Conservation (phyloP, 805 yeast species). For the Candida pseudofarinosa region DNA sequence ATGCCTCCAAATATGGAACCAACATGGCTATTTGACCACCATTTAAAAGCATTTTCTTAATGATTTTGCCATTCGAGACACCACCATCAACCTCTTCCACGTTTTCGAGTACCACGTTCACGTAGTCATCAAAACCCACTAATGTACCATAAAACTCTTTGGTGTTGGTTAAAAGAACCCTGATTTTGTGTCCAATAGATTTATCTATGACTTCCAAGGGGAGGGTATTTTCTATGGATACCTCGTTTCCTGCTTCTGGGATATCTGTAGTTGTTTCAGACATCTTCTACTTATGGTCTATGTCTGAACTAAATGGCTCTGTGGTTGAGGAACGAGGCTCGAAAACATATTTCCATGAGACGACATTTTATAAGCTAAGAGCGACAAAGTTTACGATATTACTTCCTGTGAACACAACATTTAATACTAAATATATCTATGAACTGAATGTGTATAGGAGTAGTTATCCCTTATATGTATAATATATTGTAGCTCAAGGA, state of each 20-base stretch:
- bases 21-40: constrained; percentile 73
- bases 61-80: constrained; percentile 40
- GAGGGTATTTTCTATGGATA: constrained; percentile 26
- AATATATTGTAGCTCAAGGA: too few relatives aligned
- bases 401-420: neutral
- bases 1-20: constrained; percentile 11
- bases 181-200: constrained; percentile 74
- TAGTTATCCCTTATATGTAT: too few relatives aligned
- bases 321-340: neutral
- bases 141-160: constrained; percentile 86
- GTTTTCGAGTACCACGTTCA: constrained; percentile 82
- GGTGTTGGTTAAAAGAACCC: constrained; percentile 59
- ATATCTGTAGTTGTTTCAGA: constrained; percentile 1
- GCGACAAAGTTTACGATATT: too few relatives aligned
- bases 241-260: constrained; percentile 1
- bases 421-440: neutral
- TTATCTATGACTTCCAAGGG: constrained; percentile 88
- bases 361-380: too few relatives aligned
- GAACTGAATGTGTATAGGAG: neutral
- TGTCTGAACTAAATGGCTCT: neutral
- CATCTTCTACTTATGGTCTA: constrained; percentile 2
- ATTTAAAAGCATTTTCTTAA: constrained; percentile 60
- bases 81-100: constrained; percentile 58
- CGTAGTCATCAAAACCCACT: constrained; percentile 93
- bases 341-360: neutral